Conservation (phyloP, 805 yeast genomes). For the Candida boleticola region DNA sequence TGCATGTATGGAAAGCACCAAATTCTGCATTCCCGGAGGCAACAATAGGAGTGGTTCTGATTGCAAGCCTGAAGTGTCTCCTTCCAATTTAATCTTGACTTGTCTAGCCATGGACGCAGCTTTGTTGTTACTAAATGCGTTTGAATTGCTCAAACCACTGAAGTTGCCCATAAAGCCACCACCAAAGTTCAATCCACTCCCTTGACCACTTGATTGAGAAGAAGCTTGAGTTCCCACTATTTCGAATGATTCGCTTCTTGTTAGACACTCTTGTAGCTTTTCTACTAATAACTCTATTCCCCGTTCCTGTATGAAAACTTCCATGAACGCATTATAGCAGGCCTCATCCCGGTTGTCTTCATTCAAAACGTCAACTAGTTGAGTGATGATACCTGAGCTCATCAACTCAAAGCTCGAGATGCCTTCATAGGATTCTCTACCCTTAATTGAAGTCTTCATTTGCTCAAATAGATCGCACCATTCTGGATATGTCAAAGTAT, state of each 20-base stretch:
- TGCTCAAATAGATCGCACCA: constrained; percentile 29
- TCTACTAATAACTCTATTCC: constrained; percentile 44
- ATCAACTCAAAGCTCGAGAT: constrained; percentile 76
- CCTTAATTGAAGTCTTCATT: constrained; percentile 16
- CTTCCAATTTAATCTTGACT: constrained; percentile 52
- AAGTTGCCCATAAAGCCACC: constrained; percentile 10
- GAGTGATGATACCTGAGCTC: constrained; percentile 60
- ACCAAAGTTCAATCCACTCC: neutral
- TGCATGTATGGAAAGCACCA: constrained; percentile 54
- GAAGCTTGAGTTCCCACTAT: constrained; percentile 48
- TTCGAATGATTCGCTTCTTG: constrained; percentile 72
- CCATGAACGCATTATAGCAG: constrained; percentile 45
- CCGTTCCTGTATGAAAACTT: constrained; percentile 29
- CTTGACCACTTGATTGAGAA: neutral
- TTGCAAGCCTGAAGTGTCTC: constrained; percentile 3
- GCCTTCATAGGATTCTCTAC: constrained; percentile 6
- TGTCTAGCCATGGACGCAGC: constrained; percentile 71
- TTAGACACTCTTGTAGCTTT: constrained; percentile 69
- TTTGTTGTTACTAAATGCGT: constrained; percentile 17
- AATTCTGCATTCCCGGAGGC: constrained; percentile 15
- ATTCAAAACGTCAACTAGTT: constrained; percentile 36
- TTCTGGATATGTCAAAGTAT: constrained; percentile 14
- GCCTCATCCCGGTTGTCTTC: constrained; percentile 14
- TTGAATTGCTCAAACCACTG: constrained; percentile 4
- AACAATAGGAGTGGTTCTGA: constrained; percentile 17